Percentiles rank a stretch among this genome's conserved stretches.
These are phyloP conservation scores for Wickerhamiella bombiphila DNA, from an alignment of 805 yeast species.

Conservation along the genomic window DNA sequence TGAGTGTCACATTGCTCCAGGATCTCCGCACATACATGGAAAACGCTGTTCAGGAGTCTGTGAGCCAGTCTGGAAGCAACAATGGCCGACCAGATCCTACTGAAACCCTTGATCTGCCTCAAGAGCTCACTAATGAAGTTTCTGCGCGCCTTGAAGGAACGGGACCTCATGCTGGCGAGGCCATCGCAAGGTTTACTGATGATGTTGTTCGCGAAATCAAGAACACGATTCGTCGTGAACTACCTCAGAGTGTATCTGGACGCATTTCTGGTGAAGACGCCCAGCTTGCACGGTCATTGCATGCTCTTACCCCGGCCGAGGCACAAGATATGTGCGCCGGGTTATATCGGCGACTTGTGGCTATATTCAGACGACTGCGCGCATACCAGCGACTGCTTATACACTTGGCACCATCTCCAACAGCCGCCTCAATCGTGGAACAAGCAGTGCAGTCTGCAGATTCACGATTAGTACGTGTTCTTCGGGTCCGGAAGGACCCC, in stretches of 20 bases:
- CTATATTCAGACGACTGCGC: conserved; percentile 57
- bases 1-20: conserved; percentile 2
- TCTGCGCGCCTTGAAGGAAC: neutral
- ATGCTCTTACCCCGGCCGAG: conserved; percentile 55
- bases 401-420: conserved; percentile 47
- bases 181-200: conserved; percentile 54
- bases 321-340: conserved; percentile 52
- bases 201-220: conserved; percentile 57
- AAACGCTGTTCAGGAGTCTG: neutral
- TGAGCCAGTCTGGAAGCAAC: neutral
- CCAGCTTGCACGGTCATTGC: conserved; percentile 32
- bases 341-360: conserved; percentile 51
- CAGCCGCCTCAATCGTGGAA: conserved; percentile 49
- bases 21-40: conserved; percentile 3
- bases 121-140: neutral
- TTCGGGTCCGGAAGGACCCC: conserved; percentile 62
- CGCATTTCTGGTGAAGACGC: conserved; percentile 1
- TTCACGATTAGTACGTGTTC: conserved; percentile 58
- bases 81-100: neutral
- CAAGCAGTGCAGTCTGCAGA: conserved; percentile 59
- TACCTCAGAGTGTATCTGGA: conserved; percentile 31
- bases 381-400: conserved; percentile 66
- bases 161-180: conserved; percentile 17
- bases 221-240: conserved; percentile 45
- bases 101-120: neutral